Conservation (phyloP, 2,329 filamentous ascomycete genomes). For the Sarocladiaceae sp. region DNA sequence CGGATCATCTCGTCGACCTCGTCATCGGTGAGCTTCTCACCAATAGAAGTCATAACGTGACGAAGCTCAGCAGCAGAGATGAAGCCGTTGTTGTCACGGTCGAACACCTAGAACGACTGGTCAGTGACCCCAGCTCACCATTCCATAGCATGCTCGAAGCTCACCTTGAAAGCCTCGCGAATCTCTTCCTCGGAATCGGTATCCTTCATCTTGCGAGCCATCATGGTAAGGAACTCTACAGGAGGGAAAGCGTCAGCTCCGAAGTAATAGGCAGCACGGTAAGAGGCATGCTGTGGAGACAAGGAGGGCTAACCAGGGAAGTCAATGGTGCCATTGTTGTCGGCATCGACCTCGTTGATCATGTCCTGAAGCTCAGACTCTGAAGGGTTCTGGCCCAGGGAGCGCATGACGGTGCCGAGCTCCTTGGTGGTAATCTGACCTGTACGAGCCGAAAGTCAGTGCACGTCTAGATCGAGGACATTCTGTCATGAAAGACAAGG, state of each 20-base stretch:
- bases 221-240: constrained; percentile 85
- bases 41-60: constrained; percentile 89
- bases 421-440: constrained; percentile 92
- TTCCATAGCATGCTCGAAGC: background rate
- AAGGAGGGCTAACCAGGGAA: constrained; percentile 65
- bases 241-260: background rate
- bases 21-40: constrained; percentile 86
- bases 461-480: no score
- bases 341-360: constrained; percentile 91
- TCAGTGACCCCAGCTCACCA: background rate
- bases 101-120: constrained; percentile 55
- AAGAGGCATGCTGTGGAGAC: no score
- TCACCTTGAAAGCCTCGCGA: constrained; percentile 80
- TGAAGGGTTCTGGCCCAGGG: constrained; percentile 82
- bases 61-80: constrained; percentile 85
- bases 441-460: constrained; percentile 28
- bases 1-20: constrained; percentile 93
- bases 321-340: constrained; percentile 91
- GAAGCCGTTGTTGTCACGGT: constrained; percentile 88
- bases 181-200: constrained; percentile 91
- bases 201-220: constrained; percentile 93
- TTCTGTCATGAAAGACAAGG: no score
- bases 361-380: constrained; percentile 89
- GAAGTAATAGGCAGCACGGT: background rate
- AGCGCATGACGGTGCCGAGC: constrained; percentile 86